Conservation (phyloP, 2,329 filamentous ascomycete species). For the Epichloe baconii region DNA sequence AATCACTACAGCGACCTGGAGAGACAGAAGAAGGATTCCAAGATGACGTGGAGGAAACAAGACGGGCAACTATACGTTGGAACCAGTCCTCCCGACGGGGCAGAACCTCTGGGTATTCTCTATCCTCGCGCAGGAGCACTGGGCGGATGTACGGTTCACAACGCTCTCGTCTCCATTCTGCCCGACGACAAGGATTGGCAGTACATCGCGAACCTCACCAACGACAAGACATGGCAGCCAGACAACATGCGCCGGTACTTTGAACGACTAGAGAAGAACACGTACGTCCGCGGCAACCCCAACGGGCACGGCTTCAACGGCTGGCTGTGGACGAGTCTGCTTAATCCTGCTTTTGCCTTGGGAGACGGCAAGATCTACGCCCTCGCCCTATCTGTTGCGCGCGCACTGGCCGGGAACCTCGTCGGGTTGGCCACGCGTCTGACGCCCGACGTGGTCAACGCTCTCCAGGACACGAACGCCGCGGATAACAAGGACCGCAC, state of each 20-base stretch:
- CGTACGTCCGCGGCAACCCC: constrained; percentile 23
- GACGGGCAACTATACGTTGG: constrained; percentile 35
- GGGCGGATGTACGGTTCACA: constrained; percentile 43
- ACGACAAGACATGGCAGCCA: constrained; percentile 44
- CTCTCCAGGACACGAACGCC: no score
- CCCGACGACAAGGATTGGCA: background rate
- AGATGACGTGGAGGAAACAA: constrained; percentile 42
- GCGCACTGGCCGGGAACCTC: no score
- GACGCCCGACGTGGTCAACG: no score
- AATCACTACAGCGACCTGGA: constrained; percentile 42
- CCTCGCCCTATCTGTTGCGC: no score
- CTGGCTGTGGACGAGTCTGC: no score
- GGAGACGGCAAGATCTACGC: no score
- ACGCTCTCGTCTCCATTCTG: constrained; percentile 13
- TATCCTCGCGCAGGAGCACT: constrained; percentile 34
- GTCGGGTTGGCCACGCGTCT: no score
- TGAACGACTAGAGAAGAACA: constrained; percentile 40
- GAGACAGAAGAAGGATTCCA: constrained; percentile 38
- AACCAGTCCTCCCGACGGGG: constrained; percentile 3
- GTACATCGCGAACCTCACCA: constrained; percentile 42
- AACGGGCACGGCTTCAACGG: constrained; percentile 27
- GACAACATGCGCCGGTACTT: constrained; percentile 49
- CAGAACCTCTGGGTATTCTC: constrained; percentile 20
- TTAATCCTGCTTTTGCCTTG: no score
- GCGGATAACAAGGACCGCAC: no score